Evolutionary conservation across 2,329 filamentous ascomycete genomes (phyloP).

Genomic region (Didymella pomorum): DNA sequence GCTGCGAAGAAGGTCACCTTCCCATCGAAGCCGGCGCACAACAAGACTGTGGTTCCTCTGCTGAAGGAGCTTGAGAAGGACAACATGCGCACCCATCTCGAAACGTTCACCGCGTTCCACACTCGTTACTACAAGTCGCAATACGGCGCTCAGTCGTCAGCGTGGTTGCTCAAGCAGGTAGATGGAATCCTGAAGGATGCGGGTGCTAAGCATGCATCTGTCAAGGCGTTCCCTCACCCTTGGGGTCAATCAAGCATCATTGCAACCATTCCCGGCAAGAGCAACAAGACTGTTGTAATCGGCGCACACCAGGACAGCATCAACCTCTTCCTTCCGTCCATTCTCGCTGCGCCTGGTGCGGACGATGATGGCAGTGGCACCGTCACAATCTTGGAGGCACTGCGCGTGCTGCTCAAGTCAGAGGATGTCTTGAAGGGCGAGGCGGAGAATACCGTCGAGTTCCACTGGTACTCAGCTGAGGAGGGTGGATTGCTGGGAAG

Average conservation of each 20-base stretch:
- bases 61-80: slow-evolving; percentile 74
- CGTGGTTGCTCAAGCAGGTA: slow-evolving; percentile 83
- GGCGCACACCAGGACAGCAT: slow-evolving; percentile 85
- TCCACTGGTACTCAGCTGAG: slow-evolving; percentile 95
- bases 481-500: slow-evolving; percentile 87
- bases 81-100: slow-evolving; percentile 79
- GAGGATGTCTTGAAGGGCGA: slow-evolving; percentile 74
- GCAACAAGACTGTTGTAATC: slow-evolving; percentile 83
- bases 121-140: slow-evolving; percentile 83
- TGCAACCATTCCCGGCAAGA: slow-evolving; percentile 86
- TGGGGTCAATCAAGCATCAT: slow-evolving; percentile 95
- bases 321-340: slow-evolving; percentile 86
- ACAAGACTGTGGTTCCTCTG: slow-evolving; percentile 72
- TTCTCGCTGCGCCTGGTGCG: slow-evolving; percentile 87
- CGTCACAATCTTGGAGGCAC: slow-evolving; percentile 91
- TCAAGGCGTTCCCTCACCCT: slow-evolving; percentile 77
- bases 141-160: slow-evolving; percentile 82
- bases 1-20: slow-evolving; percentile 63
- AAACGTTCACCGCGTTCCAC: slow-evolving; percentile 80
- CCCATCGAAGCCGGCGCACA: slow-evolving; percentile 70
- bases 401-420: slow-evolving; percentile 81
- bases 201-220: slow-evolving; percentile 73
- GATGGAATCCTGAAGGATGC: slow-evolving; percentile 73
- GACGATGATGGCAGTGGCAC: slow-evolving; percentile 94
- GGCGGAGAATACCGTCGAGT: slow-evolving; percentile 87